These are phyloP conservation scores for Epichloe aotearoae DNA, from an alignment of 2,329 filamentous ascomycete species.

Conservation along the genomic window DNA sequence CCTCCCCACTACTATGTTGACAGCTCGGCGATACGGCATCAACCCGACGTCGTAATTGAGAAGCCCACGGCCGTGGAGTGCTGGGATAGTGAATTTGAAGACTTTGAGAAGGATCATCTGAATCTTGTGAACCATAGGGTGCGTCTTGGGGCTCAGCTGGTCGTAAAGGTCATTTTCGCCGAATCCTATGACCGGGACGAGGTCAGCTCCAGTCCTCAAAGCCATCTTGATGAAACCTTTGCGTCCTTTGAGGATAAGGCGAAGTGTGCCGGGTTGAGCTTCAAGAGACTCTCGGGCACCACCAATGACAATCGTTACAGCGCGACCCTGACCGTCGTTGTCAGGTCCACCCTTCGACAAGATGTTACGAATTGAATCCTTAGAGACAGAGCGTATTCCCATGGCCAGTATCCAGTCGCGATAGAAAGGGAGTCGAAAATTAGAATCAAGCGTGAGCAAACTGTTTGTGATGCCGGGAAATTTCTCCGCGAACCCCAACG, in stretches of 20 bases:
- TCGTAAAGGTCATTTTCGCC: constrained; percentile 96
- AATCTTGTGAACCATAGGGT: constrained; percentile 65
- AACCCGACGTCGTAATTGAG: constrained; percentile 97
- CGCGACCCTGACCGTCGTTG: constrained; percentile 77
- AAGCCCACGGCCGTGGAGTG: constrained; percentile 80
- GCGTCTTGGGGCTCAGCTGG: constrained; percentile 63
- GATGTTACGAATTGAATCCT: constrained; percentile 82
- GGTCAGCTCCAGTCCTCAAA: constrained; percentile 78
- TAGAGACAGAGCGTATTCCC: constrained; percentile 78
- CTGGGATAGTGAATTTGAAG: constrained; percentile 83
- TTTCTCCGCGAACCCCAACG: constrained; percentile 70
- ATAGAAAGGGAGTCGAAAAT: constrained; percentile 89
- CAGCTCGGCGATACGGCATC: constrained; percentile 78
- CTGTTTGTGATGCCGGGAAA: constrained; percentile 95
- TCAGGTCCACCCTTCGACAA: constrained; percentile 68
- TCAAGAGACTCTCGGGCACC: constrained; percentile 87
- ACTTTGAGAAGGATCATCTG: constrained; percentile 76
- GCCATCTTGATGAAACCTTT: constrained; percentile 94
- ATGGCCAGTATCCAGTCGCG: constrained; percentile 85
- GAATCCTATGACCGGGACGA: constrained; percentile 85
- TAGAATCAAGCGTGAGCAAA: constrained; percentile 83
- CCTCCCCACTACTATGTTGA: constrained; percentile 81
- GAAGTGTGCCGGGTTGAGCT: constrained; percentile 63
- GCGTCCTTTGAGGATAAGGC: constrained; percentile 66
- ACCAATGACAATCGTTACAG: constrained; percentile 89